Percentiles rank a stretch among this genome's conserved stretches.
phyloP scores from a whole-genome alignment of 257 asterid genomes.

The Solanum dulcamara region DNA sequence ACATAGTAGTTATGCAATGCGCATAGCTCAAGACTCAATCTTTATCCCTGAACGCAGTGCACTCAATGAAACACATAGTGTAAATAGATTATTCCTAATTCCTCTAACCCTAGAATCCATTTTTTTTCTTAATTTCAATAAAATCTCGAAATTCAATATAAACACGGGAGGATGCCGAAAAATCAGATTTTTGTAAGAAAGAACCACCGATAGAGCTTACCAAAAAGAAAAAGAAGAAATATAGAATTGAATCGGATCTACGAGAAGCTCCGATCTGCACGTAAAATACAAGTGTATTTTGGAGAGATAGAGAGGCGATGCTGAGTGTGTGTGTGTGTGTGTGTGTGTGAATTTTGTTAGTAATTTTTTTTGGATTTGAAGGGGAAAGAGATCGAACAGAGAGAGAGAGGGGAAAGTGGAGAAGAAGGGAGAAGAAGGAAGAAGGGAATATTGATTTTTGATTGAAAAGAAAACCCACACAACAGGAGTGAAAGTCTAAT shows the following conservation, averaged over 20 bases:
- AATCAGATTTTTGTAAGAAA: not conserved
- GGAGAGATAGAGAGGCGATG: not conserved
- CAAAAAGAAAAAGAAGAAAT: not conserved
- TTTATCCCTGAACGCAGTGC: not conserved
- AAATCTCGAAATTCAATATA: not conserved
- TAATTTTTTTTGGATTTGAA: not conserved
- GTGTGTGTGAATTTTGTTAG: not conserved
- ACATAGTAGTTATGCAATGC: not conserved
- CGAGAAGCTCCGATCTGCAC: slow-evolving; percentile 33
- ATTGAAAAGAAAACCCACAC: not conserved
- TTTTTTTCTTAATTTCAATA: not conserved
- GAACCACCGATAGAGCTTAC: slow-evolving; percentile 11
- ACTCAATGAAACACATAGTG: not conserved
- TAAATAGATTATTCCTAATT: not conserved
- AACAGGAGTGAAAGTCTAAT: not conserved
- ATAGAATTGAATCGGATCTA: slow-evolving; percentile 26
- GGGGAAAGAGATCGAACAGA: not conserved
- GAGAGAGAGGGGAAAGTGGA: not conserved
- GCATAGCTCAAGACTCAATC: not conserved
- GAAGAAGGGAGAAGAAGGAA: not conserved
- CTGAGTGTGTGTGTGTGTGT: not conserved
- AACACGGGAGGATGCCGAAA: not conserved
- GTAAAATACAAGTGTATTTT: not conserved
- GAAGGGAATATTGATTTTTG: not conserved
- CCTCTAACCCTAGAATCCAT: not conserved